Evolutionary conservation across 169 alveolate species (phyloP).

Genomic region (Plasmodium coatneyi): DNA sequence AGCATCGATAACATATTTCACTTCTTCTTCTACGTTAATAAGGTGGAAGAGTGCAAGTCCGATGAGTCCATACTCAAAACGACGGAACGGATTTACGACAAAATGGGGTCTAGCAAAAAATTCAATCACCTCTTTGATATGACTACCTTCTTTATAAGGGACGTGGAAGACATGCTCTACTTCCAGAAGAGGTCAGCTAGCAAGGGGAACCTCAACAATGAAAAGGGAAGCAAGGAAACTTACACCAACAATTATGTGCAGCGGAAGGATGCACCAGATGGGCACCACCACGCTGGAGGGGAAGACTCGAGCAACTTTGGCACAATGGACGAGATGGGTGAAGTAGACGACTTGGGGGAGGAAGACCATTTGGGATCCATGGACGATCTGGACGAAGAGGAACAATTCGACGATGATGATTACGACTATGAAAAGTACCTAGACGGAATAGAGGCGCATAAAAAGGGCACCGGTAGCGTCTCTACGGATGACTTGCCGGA

Average conservation of each 20-base stretch:
- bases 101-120: slow-evolving; percentile 19
- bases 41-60: neutral
- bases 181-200: neutral
- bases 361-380: neutral
- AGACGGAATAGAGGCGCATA: neutral
- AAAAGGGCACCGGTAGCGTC: neutral
- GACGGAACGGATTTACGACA: slow-evolving; percentile 23
- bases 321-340: neutral
- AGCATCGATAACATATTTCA: slow-evolving; percentile 37
- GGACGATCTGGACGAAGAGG: slow-evolving; percentile 13
- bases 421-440: slow-evolving; percentile 42
- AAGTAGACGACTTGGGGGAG: neutral
- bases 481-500: neutral
- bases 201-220: neutral
- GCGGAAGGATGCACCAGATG: neutral
- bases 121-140: slow-evolving; percentile 32
- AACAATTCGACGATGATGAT: slow-evolving; percentile 14
- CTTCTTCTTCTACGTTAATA: slow-evolving; percentile 28
- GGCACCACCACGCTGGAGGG: neutral
- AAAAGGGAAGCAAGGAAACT: neutral
- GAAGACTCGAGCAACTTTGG: neutral
- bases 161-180: neutral
- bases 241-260: slow-evolving; percentile 25
- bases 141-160: slow-evolving; percentile 19
- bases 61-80: neutral